Percentiles rank a stretch among this genome's conserved stretches.
Conservation (phyloP, 2,329 filamentous ascomycete genomes). For the Juglanconis oblonga region DNA sequence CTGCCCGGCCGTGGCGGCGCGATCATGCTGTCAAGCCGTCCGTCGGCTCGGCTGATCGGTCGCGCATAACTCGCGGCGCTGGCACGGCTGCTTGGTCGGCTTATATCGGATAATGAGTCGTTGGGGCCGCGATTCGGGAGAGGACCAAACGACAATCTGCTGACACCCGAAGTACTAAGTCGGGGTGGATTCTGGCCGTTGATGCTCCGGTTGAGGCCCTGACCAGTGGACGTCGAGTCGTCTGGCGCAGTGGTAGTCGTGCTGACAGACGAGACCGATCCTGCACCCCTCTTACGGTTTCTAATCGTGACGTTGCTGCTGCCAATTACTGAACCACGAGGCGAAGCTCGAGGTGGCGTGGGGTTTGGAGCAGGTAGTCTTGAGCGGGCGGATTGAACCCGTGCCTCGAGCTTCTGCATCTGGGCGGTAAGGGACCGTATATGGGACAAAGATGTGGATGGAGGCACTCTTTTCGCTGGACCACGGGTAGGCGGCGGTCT, state of each 20-base stretch:
- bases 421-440: constrained; percentile 92
- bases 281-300: constrained; percentile 65
- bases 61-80: constrained; percentile 56
- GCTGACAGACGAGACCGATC: constrained; percentile 48
- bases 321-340: constrained; percentile 50
- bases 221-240: constrained; percentile 47
- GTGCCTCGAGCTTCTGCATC: constrained; percentile 93
- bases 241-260: constrained; percentile 40
- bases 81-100: constrained; percentile 72
- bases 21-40: constrained; percentile 35
- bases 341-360: constrained; percentile 79
- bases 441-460: constrained; percentile 76
- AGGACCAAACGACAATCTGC: constrained; percentile 55
- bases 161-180: constrained; percentile 60
- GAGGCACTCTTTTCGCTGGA: constrained; percentile 48
- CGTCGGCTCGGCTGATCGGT: constrained; percentile 51
- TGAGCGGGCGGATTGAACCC: constrained; percentile 86
- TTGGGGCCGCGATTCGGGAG: constrained; percentile 54
- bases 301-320: constrained; percentile 56
- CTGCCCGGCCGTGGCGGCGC: constrained; percentile 60
- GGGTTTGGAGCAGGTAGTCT: constrained; percentile 80
- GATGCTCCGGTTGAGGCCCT: constrained; percentile 28
- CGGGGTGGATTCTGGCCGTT: constrained; percentile 50
- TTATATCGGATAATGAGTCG: constrained; percentile 41
- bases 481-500: constrained; percentile 42